Conservation (phyloP, 106 monocot genomes). For the Gastrodia elata region DNA sequence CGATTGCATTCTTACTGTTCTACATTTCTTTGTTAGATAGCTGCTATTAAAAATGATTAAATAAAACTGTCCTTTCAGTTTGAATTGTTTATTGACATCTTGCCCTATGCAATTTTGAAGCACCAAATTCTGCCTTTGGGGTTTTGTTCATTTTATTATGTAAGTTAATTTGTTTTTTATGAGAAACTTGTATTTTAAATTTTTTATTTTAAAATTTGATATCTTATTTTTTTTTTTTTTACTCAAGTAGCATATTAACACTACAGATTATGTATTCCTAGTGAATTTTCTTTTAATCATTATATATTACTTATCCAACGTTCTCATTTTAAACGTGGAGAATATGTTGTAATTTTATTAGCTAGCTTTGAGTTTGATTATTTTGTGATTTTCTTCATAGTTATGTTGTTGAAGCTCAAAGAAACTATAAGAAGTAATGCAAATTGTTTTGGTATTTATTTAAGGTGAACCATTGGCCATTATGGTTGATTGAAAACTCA, state of each 20-base stretch:
- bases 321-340: not conserved
- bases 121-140: not conserved
- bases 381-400: not conserved
- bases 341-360: not conserved
- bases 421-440: not conserved
- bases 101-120: conserved; percentile 3
- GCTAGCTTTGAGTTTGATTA: not conserved
- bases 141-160: not conserved
- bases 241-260: not conserved
- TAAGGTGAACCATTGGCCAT: too few species aligned
- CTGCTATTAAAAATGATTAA: not conserved
- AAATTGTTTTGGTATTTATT: not conserved
- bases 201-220: not conserved
- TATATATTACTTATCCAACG: not conserved
- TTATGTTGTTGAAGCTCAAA: not conserved
- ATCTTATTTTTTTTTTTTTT: not conserved
- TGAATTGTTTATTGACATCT: not conserved
- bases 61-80: not conserved
- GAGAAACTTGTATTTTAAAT: not conserved
- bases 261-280: not conserved
- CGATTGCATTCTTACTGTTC: not conserved
- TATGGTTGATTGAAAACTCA: too few species aligned
- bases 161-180: not conserved
- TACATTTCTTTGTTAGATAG: not conserved
- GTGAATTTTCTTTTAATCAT: not conserved